Conservation (phyloP, 164 flowering plant genomes). For the Nymphaea colorata region DNA sequence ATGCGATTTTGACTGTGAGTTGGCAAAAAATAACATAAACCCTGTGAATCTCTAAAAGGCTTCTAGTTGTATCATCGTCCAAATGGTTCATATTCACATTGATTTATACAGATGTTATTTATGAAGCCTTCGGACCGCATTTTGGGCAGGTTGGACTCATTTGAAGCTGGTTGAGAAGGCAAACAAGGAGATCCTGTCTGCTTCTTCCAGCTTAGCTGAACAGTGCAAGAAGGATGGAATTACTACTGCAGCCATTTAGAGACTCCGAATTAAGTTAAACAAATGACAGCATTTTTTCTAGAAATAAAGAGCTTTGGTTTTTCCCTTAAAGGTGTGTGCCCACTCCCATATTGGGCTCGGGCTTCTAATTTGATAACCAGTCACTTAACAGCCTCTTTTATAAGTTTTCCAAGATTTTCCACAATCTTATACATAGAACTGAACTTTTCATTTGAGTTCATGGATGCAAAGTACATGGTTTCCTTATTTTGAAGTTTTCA, state of each 20-base stretch:
- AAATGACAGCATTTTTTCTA: conserved; percentile 8
- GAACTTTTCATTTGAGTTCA: too few species aligned
- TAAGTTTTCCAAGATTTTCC: too few species aligned
- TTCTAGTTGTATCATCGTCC: neutral
- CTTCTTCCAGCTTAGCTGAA: conserved; percentile 13
- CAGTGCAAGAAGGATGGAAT: conserved; percentile 33
- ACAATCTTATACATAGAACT: too few species aligned
- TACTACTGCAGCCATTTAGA: conserved; percentile 58
- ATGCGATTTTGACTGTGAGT: too few species aligned
- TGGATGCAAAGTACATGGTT: too few species aligned
- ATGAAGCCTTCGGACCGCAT: neutral
- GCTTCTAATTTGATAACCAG: too few species aligned
- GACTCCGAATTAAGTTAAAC: conserved; percentile 53
- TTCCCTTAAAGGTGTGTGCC: too few species aligned
- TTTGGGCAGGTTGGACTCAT: conserved; percentile 60
- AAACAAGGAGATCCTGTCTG: conserved; percentile 31
- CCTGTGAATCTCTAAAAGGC: neutral
- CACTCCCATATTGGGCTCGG: too few species aligned
- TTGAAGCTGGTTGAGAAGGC: conserved; percentile 80
- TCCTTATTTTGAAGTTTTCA: too few species aligned
- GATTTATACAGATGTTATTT: too few species aligned
- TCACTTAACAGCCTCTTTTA: too few species aligned
- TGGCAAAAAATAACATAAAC: neutral
- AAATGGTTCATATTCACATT: neutral
- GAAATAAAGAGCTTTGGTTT: too few species aligned